Conservation (phyloP, 257 asterid genomes). For the Handroanthus guayacan region DNA sequence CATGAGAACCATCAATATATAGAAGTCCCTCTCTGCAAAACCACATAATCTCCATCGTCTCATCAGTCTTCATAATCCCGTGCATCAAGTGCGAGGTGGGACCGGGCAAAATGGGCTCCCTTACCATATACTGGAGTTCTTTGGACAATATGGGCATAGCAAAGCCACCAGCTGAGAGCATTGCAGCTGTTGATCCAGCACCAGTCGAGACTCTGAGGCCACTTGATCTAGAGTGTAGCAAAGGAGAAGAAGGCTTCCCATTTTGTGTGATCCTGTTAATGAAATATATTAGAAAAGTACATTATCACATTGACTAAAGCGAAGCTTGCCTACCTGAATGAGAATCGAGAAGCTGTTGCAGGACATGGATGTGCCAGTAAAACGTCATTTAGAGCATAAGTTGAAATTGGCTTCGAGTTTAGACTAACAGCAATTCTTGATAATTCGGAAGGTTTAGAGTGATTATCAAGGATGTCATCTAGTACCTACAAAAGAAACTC, state of each 20-base stretch:
- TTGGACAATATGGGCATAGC: constrained; percentile 66
- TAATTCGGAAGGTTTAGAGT: constrained; percentile 60
- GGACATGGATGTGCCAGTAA: constrained; percentile 79
- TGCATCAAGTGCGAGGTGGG: constrained; percentile 46
- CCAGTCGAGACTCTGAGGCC: constrained; percentile 84
- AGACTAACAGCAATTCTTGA: constrained; percentile 64
- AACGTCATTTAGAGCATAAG: constrained; percentile 72
- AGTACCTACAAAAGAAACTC: constrained; percentile 47
- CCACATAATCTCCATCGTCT: constrained; percentile 68
- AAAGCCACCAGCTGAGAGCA: constrained; percentile 80
- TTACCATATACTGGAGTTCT: constrained; percentile 77
- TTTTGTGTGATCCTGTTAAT: constrained; percentile 47
- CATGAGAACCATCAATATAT: constrained; percentile 74
- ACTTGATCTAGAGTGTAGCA: constrained; percentile 74
- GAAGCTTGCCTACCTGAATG: constrained; percentile 57
- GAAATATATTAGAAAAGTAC: not conserved
- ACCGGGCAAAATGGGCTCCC: constrained; percentile 72
- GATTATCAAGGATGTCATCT: constrained; percentile 66
- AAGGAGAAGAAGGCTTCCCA: constrained; percentile 45
- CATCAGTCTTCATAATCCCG: constrained; percentile 53
- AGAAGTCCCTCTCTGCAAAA: constrained; percentile 63
- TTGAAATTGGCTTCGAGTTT: constrained; percentile 60
- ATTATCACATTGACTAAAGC: not conserved
- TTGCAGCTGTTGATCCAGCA: constrained; percentile 89
- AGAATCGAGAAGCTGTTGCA: constrained; percentile 68